A percentile compares a stretch with the other conserved stretches of the same genome.
Evolutionary conservation across 2,329 filamentous ascomycete species (phyloP).

Genomic region (Colletotrichum agaves): DNA sequence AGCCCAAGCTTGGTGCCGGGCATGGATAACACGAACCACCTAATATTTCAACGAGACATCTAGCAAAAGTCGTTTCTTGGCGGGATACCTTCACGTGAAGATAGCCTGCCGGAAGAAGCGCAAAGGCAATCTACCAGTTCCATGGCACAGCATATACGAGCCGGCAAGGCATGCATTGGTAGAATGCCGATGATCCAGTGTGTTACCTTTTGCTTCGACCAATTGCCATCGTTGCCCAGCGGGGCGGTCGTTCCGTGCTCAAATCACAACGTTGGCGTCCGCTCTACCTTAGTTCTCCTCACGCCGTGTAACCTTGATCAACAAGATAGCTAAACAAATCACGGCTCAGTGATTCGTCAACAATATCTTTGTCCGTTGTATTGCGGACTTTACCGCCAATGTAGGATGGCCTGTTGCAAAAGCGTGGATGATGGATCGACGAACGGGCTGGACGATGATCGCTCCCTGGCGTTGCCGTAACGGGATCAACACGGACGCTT

Average conservation of each 20-base stretch:
- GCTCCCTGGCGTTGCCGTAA: slow-evolving; percentile 5
- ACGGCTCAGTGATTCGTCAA: neutral
- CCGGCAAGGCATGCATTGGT: neutral
- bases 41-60: neutral
- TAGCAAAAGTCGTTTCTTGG: neutral
- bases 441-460: neutral
- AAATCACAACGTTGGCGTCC: neutral
- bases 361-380: neutral
- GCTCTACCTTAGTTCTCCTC: neutral
- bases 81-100: slow-evolving; percentile 6
- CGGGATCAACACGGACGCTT: slow-evolving; percentile 16
- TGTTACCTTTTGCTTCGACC: neutral
- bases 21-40: neutral
- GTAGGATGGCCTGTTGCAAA: neutral
- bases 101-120: neutral
- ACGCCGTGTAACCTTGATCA: neutral
- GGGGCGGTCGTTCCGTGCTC: neutral
- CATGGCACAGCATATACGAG: slow-evolving; percentile 17
- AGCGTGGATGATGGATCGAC: slow-evolving; percentile 10
- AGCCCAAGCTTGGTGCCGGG: too few species aligned
- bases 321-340: neutral
- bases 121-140: neutral
- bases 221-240: too few species aligned
- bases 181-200: neutral
- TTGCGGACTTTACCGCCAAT: neutral